Evolutionary conservation across 768 basidiomycete genomes (phyloP).

Genomic region (Hericium coralloides): DNA sequence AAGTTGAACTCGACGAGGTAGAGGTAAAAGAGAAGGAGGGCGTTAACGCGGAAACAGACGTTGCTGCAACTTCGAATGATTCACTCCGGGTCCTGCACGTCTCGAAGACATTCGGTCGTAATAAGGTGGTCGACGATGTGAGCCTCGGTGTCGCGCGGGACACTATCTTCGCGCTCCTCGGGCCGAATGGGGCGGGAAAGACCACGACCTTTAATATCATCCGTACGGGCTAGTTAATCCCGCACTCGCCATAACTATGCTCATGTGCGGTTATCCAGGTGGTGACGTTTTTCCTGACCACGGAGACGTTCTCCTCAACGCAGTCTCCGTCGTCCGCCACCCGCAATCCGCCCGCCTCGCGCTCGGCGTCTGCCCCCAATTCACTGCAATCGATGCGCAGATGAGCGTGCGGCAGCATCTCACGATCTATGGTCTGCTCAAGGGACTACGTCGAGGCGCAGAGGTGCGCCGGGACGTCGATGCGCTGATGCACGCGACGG

Average conservation of each 20-base stretch:
- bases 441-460: conserved; percentile 45
- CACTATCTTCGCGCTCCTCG: conserved; percentile 64
- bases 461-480: conserved; percentile 48
- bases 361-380: conserved; percentile 78
- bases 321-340: conserved; percentile 53
- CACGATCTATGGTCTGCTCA: conserved; percentile 60
- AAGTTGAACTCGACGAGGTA: not conserved
- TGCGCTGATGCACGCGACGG: conserved; percentile 48
- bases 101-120: conserved; percentile 44
- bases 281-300: conserved; percentile 58
- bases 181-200: conserved; percentile 81
- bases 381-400: conserved; percentile 74
- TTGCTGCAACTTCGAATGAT: conserved; percentile 41
- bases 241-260: not conserved
- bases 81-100: conserved; percentile 54
- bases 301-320: conserved; percentile 64
- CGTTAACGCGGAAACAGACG: conserved; percentile 43
- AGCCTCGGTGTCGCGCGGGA: conserved; percentile 56
- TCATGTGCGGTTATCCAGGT: conserved; percentile 27
- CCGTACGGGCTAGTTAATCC: conserved; percentile 32
- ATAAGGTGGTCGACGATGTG: conserved; percentile 62
- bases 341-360: conserved; percentile 56
- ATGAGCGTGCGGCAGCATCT: conserved; percentile 74
- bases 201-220: conserved; percentile 79
- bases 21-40: conserved; percentile 25